Evolutionary conservation across 192 early-diverging fungal species (phyloP).

Genomic region (Entomortierella lignicola): DNA sequence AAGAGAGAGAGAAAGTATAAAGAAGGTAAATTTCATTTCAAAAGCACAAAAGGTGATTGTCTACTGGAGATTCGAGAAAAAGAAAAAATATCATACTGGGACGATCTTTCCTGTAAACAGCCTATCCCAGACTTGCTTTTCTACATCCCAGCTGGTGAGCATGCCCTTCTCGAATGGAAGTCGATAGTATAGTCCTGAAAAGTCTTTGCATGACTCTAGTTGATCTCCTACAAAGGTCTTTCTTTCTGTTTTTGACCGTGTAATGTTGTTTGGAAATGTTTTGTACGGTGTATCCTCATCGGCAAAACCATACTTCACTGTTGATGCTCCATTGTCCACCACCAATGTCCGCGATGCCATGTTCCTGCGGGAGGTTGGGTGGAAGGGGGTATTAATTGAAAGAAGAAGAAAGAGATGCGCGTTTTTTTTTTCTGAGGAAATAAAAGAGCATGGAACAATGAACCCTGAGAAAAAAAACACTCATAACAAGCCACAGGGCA

Average conservation of each 20-base stretch:
- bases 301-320: constrained; percentile 48
- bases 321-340: constrained; percentile 53
- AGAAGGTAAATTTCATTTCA: not conserved
- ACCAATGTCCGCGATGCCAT: constrained; percentile 46
- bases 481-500: not conserved
- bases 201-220: constrained; percentile 69
- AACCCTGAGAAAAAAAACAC: not conserved
- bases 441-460: no score
- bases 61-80: not conserved
- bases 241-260: constrained; percentile 65
- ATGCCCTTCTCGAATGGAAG: constrained; percentile 87
- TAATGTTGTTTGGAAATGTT: constrained; percentile 69
- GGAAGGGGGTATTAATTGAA: no score
- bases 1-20: not conserved
- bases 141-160: constrained; percentile 81
- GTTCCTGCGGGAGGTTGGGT: not conserved
- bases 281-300: constrained; percentile 32
- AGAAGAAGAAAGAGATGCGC: not conserved
- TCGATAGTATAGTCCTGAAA: constrained; percentile 78
- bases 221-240: constrained; percentile 77
- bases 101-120: constrained; percentile 71
- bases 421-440: not conserved
- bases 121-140: constrained; percentile 85
- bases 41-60: not conserved
- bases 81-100: no score